Conservation (phyloP, 1,139 yeast genomes). For the Candida gigantensis region DNA sequence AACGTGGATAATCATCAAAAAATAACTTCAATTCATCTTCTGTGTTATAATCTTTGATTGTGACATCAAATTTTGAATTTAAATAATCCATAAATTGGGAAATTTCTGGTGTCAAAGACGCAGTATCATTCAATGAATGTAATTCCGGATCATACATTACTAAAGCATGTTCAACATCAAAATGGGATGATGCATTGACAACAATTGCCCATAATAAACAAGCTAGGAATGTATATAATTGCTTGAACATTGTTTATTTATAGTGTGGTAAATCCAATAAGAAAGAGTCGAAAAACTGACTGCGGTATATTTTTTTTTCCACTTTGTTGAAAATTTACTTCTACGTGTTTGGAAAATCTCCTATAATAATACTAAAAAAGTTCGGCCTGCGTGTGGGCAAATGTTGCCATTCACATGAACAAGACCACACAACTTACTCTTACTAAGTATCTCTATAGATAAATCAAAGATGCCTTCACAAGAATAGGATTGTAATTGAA, state of each 20-base stretch:
- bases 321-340: background rate
- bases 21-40: conserved; percentile 28
- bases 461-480: too few relatives aligned
- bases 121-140: conserved; percentile 23
- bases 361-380: too few relatives aligned
- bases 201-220: conserved; percentile 14
- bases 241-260: conserved; percentile 9
- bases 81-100: conserved; percentile 24
- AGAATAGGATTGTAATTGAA: too few relatives aligned
- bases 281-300: too few relatives aligned
- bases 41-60: conserved; percentile 29
- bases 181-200: conserved; percentile 8
- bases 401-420: too few relatives aligned
- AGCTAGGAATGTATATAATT: conserved; percentile 11
- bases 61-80: conserved; percentile 23
- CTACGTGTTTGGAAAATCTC: background rate
- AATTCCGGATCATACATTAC: conserved; percentile 34
- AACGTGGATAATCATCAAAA: conserved; percentile 25
- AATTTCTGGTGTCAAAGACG: conserved; percentile 21
- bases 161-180: conserved; percentile 23
- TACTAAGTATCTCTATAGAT: too few relatives aligned
- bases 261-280: background rate
- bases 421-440: too few relatives aligned
- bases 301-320: background rate
- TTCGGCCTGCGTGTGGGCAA: too few relatives aligned